Conservation (phyloP, 208 protist species). For the Trichomonas tenax region DNA sequence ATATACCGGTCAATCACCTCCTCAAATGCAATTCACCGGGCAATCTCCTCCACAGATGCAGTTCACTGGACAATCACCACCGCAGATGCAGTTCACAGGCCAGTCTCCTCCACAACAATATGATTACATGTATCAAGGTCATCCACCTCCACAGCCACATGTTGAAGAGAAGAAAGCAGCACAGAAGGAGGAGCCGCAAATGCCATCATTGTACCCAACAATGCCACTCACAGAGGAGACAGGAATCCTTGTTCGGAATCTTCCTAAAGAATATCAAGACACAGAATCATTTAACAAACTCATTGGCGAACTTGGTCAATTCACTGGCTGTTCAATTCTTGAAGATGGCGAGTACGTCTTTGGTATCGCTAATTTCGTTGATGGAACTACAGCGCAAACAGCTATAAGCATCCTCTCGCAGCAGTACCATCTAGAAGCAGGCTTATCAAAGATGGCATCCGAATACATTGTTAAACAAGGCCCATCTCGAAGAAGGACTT, state of each 20-base stretch:
- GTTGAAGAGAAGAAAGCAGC: not conserved
- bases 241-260: not conserved
- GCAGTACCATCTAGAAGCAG: not conserved
- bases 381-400: not conserved
- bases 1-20: not conserved
- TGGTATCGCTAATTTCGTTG: not conserved
- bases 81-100: not conserved
- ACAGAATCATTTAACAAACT: not conserved
- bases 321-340: not conserved
- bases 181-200: not conserved
- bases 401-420: not conserved
- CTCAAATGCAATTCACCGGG: not conserved
- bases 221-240: not conserved
- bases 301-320: not conserved
- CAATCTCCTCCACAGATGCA: too few species aligned
- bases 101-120: not conserved
- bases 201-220: not conserved
- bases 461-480: not conserved
- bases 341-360: not conserved
- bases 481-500: not conserved
- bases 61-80: not conserved
- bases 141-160: not conserved
- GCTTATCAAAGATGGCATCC: not conserved
- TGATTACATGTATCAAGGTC: not conserved
- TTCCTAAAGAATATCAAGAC: not conserved